Conservation (phyloP, 2,329 filamentous ascomycete genomes). For the Calonectria montana region DNA sequence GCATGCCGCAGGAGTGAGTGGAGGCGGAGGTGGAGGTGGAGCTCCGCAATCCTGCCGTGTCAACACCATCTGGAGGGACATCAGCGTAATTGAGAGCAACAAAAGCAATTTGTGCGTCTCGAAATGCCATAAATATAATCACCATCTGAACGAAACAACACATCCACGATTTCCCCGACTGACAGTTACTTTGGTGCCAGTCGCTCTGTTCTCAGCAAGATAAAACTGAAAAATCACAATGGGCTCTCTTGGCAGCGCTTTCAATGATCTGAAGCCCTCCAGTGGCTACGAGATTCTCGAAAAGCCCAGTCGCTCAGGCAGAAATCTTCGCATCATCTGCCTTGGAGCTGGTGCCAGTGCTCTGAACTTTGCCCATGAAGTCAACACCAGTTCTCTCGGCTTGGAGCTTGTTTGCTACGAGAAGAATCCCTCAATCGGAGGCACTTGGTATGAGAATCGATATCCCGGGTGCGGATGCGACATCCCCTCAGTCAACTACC, state of each 20-base stretch:
- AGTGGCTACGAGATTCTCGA: constrained; percentile 36
- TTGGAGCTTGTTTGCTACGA: constrained; percentile 42
- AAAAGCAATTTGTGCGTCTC: background rate
- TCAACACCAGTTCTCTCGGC: constrained; percentile 32
- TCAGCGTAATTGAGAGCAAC: background rate
- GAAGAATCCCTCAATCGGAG: constrained; percentile 39
- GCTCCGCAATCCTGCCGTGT: background rate
- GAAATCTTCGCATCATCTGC: constrained; percentile 43
- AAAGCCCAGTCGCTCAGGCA: constrained; percentile 35
- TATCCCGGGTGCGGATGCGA: constrained; percentile 40
- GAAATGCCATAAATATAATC: background rate
- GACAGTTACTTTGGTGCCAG: background rate
- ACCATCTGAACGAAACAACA: background rate
- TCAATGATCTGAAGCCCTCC: background rate
- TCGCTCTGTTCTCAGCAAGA: background rate
- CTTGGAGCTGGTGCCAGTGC: constrained; percentile 46
- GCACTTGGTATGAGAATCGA: constrained; percentile 36
- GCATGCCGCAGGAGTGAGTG: background rate
- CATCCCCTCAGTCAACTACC: constrained; percentile 38
- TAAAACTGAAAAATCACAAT: background rate
- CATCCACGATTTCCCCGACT: background rate
- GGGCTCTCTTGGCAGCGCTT: background rate
- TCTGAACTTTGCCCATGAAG: constrained; percentile 42
- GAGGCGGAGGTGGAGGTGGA: constrained; percentile 1
- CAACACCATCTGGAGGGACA: background rate